These are phyloP conservation scores for Zymoseptoria pseudotritici DNA, from an alignment of 2,329 filamentous ascomycete species.

Conservation along the genomic window DNA sequence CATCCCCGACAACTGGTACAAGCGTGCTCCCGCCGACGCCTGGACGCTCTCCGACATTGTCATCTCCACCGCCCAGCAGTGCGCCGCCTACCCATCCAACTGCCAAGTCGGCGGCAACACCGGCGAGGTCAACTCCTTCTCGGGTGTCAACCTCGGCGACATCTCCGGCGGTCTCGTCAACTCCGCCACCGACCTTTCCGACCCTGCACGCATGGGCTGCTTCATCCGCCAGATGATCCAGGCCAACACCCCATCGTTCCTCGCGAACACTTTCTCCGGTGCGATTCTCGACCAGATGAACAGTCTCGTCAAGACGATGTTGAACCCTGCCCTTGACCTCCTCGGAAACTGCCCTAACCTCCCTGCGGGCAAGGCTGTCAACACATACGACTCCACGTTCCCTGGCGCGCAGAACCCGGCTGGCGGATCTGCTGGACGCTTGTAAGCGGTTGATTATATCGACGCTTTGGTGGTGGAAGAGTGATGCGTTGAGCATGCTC, in stretches of 20 bases:
- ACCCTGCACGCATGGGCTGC: constrained; percentile 18
- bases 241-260: constrained; percentile 16
- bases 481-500: too few relatives aligned
- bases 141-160: constrained; percentile 18
- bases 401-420: constrained; percentile 9
- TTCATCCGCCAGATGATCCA: constrained; percentile 21
- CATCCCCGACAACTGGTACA: constrained; percentile 24
- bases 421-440: neutral
- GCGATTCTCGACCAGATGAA: constrained; percentile 7
- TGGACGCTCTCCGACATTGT: constrained; percentile 20
- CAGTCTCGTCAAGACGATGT: constrained; percentile 5
- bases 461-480: neutral
- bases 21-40: constrained; percentile 16
- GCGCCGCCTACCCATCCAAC: constrained; percentile 17
- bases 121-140: constrained; percentile 21
- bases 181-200: constrained; percentile 13
- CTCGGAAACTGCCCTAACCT: constrained; percentile 14
- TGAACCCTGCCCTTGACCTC: constrained; percentile 11
- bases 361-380: constrained; percentile 11
- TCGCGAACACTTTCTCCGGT: constrained; percentile 17
- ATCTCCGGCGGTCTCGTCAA: constrained; percentile 21
- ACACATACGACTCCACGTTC: constrained; percentile 7
- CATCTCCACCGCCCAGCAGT: constrained; percentile 21
- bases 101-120: constrained; percentile 22
- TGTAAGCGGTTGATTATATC: neutral